Evolutionary conservation across 176 grass and related monocot genomes (phyloP).

Genomic region (Cocos nucifera): DNA sequence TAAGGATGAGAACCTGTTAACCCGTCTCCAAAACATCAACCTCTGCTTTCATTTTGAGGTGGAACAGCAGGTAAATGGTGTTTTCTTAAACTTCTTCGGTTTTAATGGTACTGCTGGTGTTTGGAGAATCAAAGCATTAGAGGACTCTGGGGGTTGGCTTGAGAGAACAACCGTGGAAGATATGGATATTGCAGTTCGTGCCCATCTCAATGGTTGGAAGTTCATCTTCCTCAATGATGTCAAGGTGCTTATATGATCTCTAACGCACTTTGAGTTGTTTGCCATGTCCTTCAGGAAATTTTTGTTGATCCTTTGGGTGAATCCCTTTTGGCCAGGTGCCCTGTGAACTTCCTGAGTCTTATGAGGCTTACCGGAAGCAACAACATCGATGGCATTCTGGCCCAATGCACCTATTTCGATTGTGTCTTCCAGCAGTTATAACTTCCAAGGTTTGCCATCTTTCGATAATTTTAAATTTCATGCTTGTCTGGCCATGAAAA

Average conservation of each 20-base stretch:
- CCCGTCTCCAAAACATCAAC: slow-evolving; percentile 96
- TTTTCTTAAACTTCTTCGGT: slow-evolving; percentile 95
- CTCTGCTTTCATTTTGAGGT: slow-evolving; percentile 99
- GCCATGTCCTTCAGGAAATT: too few relatives aligned
- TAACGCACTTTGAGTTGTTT: too few relatives aligned
- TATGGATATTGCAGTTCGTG: slow-evolving; percentile 97
- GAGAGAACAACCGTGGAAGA: slow-evolving; percentile 99
- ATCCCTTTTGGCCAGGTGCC: slow-evolving; percentile 36
- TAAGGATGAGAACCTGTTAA: slow-evolving; percentile 90
- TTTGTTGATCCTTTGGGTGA: too few relatives aligned
- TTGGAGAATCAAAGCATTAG: slow-evolving; percentile 89
- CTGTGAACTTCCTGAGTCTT: slow-evolving; percentile 89
- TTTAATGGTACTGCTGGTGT: slow-evolving; percentile 97
- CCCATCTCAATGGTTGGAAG: slow-evolving; percentile 88
- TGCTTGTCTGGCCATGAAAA: background rate
- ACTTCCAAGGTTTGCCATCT: slow-evolving; percentile 50
- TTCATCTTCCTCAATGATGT: slow-evolving; percentile 97
- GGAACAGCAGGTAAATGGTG: slow-evolving; percentile 96
- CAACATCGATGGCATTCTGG: slow-evolving; percentile 99
- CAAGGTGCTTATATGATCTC: slow-evolving; percentile 30
- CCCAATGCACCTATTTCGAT: slow-evolving; percentile 91
- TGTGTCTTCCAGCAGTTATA: slow-evolving; percentile 75
- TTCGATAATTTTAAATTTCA: background rate
- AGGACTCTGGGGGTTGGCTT: slow-evolving; percentile 92
- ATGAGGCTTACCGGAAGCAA: slow-evolving; percentile 84